Conservation (phyloP, 805 yeast species). For the Lipomyces mesembrius region DNA sequence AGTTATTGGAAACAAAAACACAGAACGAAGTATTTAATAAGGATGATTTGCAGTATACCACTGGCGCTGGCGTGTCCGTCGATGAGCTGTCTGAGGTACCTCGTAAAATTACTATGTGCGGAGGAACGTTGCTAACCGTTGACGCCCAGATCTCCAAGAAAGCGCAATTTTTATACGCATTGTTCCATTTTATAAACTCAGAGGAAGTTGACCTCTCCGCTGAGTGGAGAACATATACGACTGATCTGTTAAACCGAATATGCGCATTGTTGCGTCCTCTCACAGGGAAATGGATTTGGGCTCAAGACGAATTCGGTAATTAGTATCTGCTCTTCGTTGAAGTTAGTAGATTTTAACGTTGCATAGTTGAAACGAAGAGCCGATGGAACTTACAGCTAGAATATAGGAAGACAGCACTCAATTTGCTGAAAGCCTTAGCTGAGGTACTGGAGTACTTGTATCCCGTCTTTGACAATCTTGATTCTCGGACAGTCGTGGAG, state of each 20-base stretch:
- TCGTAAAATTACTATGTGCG: neutral
- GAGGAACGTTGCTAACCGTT: neutral
- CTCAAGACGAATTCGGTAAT: conserved; percentile 21
- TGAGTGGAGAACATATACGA: conserved; percentile 3
- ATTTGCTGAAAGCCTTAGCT: conserved; percentile 15
- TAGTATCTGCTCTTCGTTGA: neutral
- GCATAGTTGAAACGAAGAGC: conserved; percentile 20
- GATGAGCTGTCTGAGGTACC: conserved; percentile 8
- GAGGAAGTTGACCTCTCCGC: conserved; percentile 3
- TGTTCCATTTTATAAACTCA: conserved; percentile 1
- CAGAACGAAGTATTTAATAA: conserved; percentile 1
- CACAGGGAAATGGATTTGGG: conserved; percentile 24
- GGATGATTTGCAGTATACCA: too few species aligned
- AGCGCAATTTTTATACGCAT: neutral
- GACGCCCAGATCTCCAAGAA: conserved; percentile 2
- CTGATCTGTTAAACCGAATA: conserved; percentile 4
- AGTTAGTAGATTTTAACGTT: neutral
- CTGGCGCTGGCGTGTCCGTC: neutral
- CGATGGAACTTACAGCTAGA: conserved; percentile 27
- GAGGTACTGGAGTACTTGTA: conserved; percentile 5
- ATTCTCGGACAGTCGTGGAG: conserved; percentile 5
- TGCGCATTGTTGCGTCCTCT: conserved; percentile 21
- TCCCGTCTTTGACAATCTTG: conserved; percentile 8
- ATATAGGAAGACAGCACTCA: conserved; percentile 14
- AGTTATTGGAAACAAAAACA: neutral